Base-by-base conservation (phyloP, 2,329 filamentous ascomycete genomes). In the Colletotrichum sp. region DNA sequence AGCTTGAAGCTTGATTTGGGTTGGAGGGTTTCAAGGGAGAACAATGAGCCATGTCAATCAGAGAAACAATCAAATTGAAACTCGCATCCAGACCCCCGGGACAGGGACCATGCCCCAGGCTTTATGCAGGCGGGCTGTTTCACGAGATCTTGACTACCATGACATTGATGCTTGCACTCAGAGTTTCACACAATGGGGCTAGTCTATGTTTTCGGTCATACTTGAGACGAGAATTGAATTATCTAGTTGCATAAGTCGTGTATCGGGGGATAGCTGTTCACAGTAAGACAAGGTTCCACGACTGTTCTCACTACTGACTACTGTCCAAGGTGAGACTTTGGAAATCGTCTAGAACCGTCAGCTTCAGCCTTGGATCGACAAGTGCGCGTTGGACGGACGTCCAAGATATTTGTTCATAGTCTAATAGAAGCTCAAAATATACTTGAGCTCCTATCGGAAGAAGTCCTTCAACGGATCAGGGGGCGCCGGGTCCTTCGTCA, bases 401-500 rank as follows among this genome's bases (percentile, higher is more conserved):
- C 2, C 1, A 48, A 13, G 2, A 48, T 48, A 8, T 48, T 22
- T 22, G 12, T 4, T 22, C 11, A 48, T 13, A 13, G 19, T 9
- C n/a, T 3, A 48, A 22, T 48, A 4, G 0, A 48, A 7, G 44
- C 44, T 48, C 6, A 22, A 48, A 48, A 11, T 11, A 22, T 48
- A 13, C 44, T 13, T 13, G 6, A 48, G 19, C 59, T 61, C n/a
- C 30, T n/a, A 61, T 13, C 19, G 59, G 30, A 36, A 63, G 30
- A 63, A 63, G 30, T 63, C 59, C 59, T 83, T 84, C 2, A 83
- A 63, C 12, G 82, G 82, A 67, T 83, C 82, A 0, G 82, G 81
- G 0, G 82, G 82, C 8, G 82, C 82, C 1, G 82, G 82, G 39
- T 84, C 82, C 28, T 64, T 72, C 69, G 75, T 80, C 3, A 84